phyloP scores from a whole-genome alignment of 176 grass and related monocot species.

The Eragrostis nindensis region DNA sequence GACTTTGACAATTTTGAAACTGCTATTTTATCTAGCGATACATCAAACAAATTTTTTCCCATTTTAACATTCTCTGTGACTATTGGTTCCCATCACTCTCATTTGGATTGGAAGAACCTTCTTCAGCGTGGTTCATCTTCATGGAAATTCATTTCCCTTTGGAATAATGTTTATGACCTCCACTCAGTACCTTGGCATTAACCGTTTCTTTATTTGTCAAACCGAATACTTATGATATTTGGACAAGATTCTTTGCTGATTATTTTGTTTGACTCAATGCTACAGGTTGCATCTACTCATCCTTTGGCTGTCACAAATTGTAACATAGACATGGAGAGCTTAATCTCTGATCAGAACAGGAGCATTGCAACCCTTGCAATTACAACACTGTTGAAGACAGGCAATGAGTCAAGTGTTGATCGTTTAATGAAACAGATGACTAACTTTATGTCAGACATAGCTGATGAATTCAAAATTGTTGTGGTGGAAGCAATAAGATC shows the following conservation, averaged over 20 bases:
- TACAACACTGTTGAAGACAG: conserved; percentile 93
- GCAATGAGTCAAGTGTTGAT: conserved; percentile 99
- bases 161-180: background rate
- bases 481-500: conserved; percentile 98
- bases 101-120: background rate
- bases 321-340: conserved; percentile 99
- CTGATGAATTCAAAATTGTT: conserved; percentile 99
- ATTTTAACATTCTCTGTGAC: background rate
- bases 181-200: background rate
- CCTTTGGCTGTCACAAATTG: conserved; percentile 97
- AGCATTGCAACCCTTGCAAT: conserved; percentile 99
- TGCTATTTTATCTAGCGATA: background rate
- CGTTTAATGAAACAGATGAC: conserved; percentile 99
- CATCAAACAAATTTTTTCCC: background rate
- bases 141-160: conserved; percentile 8
- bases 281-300: conserved; percentile 92
- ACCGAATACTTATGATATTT: background rate
- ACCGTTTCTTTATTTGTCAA: background rate
- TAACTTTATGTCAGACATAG: conserved; percentile 98
- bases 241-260: conserved; percentile 26
- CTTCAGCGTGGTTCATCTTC: background rate
- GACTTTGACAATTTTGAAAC: conserved; percentile 1
- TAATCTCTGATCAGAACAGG: conserved; percentile 98
- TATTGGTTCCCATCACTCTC: background rate
- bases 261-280: conserved; percentile 23